Percentiles rank a stretch among this genome's conserved stretches.
These are phyloP conservation scores for Pyrenochaeta sp. DNA, from an alignment of 2,329 filamentous ascomycete species.

Conservation along the genomic window DNA sequence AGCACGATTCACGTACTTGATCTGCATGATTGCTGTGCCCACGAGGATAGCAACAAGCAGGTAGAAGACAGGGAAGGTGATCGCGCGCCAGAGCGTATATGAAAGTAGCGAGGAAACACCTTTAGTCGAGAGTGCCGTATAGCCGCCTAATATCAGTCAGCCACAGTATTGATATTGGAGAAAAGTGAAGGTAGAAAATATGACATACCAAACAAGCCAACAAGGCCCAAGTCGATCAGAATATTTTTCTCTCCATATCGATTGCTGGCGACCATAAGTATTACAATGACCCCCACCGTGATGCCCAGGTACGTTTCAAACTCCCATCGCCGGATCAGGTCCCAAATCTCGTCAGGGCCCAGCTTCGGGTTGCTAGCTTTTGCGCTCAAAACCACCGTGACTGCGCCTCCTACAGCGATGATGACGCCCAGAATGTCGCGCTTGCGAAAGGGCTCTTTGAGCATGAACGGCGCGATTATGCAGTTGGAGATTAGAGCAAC, in stretches of 20 bases:
- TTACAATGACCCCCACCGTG: slow-evolving; percentile 75
- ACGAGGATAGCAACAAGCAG: slow-evolving; percentile 81
- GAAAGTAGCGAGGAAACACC: slow-evolving; percentile 95
- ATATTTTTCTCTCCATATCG: slow-evolving; percentile 87
- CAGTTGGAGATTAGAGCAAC: slow-evolving; percentile 97
- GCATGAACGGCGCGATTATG: slow-evolving; percentile 91
- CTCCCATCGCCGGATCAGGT: slow-evolving; percentile 83
- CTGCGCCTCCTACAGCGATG: slow-evolving; percentile 85
- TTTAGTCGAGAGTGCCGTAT: slow-evolving; percentile 96
- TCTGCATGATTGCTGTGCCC: slow-evolving; percentile 90
- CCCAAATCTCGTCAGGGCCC: slow-evolving; percentile 88
- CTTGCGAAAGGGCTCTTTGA: slow-evolving; percentile 87
- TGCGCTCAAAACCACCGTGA: slow-evolving; percentile 91
- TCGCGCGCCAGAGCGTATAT: slow-evolving; percentile 85
- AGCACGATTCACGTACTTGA: slow-evolving; percentile 91
- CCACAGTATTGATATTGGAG: not conserved
- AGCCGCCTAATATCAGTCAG: slow-evolving; percentile 69
- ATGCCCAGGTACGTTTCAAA: slow-evolving; percentile 91
- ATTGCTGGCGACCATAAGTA: slow-evolving; percentile 83
- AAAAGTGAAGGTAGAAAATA: not conserved
- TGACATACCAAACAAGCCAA: slow-evolving; percentile 83
- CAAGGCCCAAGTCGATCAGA: slow-evolving; percentile 89
- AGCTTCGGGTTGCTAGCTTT: slow-evolving; percentile 89
- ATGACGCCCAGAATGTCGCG: slow-evolving; percentile 89
- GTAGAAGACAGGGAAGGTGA: slow-evolving; percentile 93